Evolutionary conservation across 768 basidiomycete genomes (phyloP), one percentile per base, ranked within the genome.

Genomic region (Lentinula sp.): DNA sequence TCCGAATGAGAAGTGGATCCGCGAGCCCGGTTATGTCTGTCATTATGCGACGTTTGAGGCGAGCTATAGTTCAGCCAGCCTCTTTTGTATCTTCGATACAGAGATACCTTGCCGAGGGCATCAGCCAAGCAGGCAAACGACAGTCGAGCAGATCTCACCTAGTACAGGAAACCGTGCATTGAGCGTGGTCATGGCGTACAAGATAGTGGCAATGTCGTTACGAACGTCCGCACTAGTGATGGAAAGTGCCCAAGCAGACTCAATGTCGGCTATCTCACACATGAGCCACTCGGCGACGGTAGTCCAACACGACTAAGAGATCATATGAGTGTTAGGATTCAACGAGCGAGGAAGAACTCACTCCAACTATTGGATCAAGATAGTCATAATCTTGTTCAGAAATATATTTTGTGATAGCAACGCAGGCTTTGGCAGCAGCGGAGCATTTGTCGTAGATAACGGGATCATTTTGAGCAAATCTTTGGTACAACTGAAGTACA

Each of bases 291-390:
- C 87, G 55, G 87, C 85, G 40, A 81, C 84, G 57, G 76, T 78
- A 15, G 85, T 84, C 89, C 89, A 90, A 65, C 88, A 89, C 8
- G 84, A 81, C 89, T 89, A 64, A 35, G 65, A 55, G 39, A 32
- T 61, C 48, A 43, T 66, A 53, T 21, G 51, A 55, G 40, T 48
- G 5, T 34, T 54, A 61, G 66, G 4, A 28, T 46, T 64, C 48
- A 60, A 11, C 18, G 34, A 37, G 13, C 48, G 46, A 63, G 57
- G 11, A 49, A 42, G 42, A 53, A 73, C 87, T 64, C 75, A 91
- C 89, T 56, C 86, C 88, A 63, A 91, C 78, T 64, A 91, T 83
- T 28, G 89, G 89, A 73, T 92, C 89, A n/a, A 91, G 78, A 71
- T 84, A 87, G 42, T 81, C 79, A 63, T 83, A 87, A 66, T 91